Evolutionary conservation across 2,329 filamentous ascomycete genomes (phyloP), one percentile per base, ranked within the genome.

Genomic region (Penicillium sclerotiorum): DNA sequence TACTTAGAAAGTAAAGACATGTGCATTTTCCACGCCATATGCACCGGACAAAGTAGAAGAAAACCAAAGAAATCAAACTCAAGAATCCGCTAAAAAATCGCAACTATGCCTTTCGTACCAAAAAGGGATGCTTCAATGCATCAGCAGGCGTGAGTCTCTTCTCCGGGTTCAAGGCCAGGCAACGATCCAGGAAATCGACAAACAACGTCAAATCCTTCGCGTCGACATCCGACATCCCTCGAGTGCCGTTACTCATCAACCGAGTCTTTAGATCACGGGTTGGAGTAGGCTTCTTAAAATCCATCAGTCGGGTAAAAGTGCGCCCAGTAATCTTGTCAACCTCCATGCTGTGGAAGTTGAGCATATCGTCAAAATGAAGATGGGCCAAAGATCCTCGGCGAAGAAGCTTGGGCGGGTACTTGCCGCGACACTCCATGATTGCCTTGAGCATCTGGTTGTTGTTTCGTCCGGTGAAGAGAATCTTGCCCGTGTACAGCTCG

Each of bases 371-470:
- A 70, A 96, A 96, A 71, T 96, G 89, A 65, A 86, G 77, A 35
- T 81, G 80, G 12, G 87, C 84, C 53, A 95, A 80, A 57, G 90
- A 81, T 2, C 92, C 90, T 45, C 88, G 87, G 62, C 90, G 90
- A 64, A 96, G 86, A 55, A 96, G 79, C 72, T 96, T 96, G 39
- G 88, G 85, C 23, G 90, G 92, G 56, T 96, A 86, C 72, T 92
- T 95, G 64, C 94, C 94, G 40, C 95, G 86, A 62, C 93, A 91
- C 68, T 99, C 93, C 86, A 96, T 95, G 62, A 99, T 96, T 17
- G 88, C 87, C 56, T 90, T 89, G 52, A 99, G 83, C 94, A 99
- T 99, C 75, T 96, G 91, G 67, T 99, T 99, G 77, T 99, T 99
- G 74, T 90, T 94, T 57, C 89, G 84, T 51, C 94, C 94, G 1